phyloP scores from a whole-genome alignment of 129 eudicot species.

The Tagetes erecta region DNA sequence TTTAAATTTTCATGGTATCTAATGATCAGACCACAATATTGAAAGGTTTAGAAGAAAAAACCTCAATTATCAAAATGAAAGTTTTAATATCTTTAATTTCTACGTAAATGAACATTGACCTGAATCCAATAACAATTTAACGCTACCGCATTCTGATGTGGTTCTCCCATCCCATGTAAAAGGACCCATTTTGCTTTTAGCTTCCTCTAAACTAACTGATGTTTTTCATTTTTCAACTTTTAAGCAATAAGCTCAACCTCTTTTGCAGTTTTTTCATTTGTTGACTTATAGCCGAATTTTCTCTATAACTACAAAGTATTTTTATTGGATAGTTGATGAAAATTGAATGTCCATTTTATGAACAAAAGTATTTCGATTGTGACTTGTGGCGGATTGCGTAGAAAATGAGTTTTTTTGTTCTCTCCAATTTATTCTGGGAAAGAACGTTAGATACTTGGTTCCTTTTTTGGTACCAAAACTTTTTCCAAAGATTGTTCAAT shows the following conservation, averaged over 20 bases:
- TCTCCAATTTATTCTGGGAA: background rate
- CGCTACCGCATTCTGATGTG: no score
- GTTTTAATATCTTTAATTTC: background rate
- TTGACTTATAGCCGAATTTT: constrained; percentile 3
- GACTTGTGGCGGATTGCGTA: constrained; percentile 9
- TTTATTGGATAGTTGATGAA: background rate
- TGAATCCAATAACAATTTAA: background rate
- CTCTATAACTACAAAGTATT: background rate
- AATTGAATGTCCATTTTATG: background rate
- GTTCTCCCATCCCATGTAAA: no score
- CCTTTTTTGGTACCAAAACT: background rate
- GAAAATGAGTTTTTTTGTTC: background rate
- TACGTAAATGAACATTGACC: background rate
- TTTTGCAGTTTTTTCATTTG: background rate
- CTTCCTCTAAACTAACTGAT: no score
- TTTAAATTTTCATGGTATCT: no score
- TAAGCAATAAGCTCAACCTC: background rate
- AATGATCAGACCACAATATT: constrained; percentile 2
- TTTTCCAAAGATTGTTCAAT: background rate
- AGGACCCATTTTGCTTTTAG: no score
- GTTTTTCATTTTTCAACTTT: background rate
- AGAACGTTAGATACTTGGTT: background rate
- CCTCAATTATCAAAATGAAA: background rate
- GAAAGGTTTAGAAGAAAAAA: background rate
- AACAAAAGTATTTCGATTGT: background rate